Base-by-base conservation (phyloP, 371 early-diverging fungal species). In the Polyrhizophydium stewartii region DNA sequence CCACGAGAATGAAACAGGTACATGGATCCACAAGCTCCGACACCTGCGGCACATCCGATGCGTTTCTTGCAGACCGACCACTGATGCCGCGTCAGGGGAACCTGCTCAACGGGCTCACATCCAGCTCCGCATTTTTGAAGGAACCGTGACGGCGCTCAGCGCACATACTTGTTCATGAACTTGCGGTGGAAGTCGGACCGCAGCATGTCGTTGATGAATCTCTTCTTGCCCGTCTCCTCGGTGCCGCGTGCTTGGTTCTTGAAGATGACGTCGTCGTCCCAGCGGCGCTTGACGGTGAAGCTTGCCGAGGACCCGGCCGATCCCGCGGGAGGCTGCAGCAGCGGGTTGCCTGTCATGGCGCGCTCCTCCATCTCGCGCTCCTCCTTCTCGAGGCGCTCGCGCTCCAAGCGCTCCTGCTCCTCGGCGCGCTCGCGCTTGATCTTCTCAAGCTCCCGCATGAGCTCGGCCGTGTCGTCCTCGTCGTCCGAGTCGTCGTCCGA, bases 221-320 rank as follows among this genome's bases (percentile, higher is more conserved):
- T 82, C 79, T 94, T 95, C 72, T 91, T 87, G 35, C 90, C 86
- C 58, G 86, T 89, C 32, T 90, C 92, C 28, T 93, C 90, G 22
- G 85, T 77, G 22, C 91, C 93, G 51, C 86, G 77, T 0, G 92
- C 92, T 77, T 97, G 98, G 74, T 97, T 96, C 68, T 90, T 92
- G 74, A 97, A 97, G 47, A 96, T 87, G 55, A 96, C 96, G 73
- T 96, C 98, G 61, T 96, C 97, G 69, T 95, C 96, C 97, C 97
- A 97, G 53, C 94, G 76, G 65, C 94, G 78, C 79, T 95, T 95
- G 32, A 95, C 92, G 30, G 85, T 85, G 68, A 96, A 95, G 61
- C 90, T 89, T 12, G 51, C 60, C 9, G 59, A 37, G 1, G 63
- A 49, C 22, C 46, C 30, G 2, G 65, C 53, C 1, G 22, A n/a